phyloP scores from a whole-genome alignment of 2,329 filamentous ascomycete genomes.

The Arthrobotrys entomopaga region DNA sequence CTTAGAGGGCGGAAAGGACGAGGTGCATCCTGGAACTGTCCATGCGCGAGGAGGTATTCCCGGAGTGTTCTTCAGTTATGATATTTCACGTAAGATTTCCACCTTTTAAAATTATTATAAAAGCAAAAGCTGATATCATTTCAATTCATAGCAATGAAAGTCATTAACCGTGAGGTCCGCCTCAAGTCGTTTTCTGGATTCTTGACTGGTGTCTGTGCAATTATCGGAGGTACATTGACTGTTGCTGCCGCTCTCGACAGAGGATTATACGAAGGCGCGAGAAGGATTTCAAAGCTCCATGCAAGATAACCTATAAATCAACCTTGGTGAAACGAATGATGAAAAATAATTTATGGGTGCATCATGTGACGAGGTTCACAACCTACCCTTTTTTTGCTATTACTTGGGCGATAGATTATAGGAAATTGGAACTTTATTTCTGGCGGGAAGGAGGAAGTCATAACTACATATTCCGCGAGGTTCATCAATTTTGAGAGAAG shows the following conservation, averaged over 20 bases:
- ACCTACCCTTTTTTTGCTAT: not conserved
- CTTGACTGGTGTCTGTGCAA: constrained; percentile 90
- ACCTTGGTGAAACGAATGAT: not conserved
- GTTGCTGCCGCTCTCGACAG: constrained; percentile 94
- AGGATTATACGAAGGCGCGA: constrained; percentile 86
- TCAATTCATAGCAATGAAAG: constrained; percentile 82
- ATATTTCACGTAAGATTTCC: constrained; percentile 46
- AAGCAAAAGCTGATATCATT: constrained; percentile 6
- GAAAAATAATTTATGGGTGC: not conserved
- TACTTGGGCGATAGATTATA: constrained; percentile 22
- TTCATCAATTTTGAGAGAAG: constrained; percentile 12
- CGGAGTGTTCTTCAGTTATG: constrained; percentile 97
- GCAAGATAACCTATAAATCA: constrained; percentile 60
- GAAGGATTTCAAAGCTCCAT: constrained; percentile 87
- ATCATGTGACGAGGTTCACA: not conserved
- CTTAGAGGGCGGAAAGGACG: constrained; percentile 82
- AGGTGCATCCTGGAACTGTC: constrained; percentile 88
- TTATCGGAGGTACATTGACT: constrained; percentile 92
- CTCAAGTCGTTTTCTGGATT: constrained; percentile 91
- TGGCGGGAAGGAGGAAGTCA: not conserved
- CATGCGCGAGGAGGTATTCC: constrained; percentile 93
- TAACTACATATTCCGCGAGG: not conserved
- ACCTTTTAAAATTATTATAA: not conserved
- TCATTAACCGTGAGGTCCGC: constrained; percentile 92
- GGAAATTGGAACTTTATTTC: constrained; percentile 6